phyloP scores from a whole-genome alignment of 2,329 filamentous ascomycete genomes.

The Stagonosporopsis tanaceti region DNA sequence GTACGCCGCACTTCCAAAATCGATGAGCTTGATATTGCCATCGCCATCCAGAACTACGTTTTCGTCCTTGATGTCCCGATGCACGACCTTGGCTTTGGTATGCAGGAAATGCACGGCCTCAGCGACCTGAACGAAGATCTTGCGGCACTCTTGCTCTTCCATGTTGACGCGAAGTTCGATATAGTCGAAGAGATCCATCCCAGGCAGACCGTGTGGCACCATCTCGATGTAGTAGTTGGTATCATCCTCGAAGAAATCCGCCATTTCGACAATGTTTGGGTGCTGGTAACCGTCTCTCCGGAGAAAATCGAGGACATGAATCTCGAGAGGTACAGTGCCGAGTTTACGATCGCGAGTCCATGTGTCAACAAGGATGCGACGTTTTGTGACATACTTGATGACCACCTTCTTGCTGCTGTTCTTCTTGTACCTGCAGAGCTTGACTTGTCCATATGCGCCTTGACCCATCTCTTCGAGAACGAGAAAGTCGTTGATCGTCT shows the following conservation, averaged over 20 bases:
- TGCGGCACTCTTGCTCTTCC: conserved; percentile 92
- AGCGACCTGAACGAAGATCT: conserved; percentile 94
- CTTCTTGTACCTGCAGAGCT: conserved; percentile 86
- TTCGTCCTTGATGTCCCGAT: conserved; percentile 98
- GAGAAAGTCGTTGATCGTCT: conserved; percentile 86
- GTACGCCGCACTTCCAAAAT: conserved; percentile 97
- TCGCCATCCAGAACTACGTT: conserved; percentile 97
- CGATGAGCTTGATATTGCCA: conserved; percentile 94
- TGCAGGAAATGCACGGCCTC: conserved; percentile 91
- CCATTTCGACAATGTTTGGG: conserved; percentile 73
- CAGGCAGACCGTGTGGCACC: conserved; percentile 90
- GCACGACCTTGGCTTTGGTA: conserved; percentile 87
- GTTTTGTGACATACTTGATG: conserved; percentile 97
- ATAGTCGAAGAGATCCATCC: conserved; percentile 99
- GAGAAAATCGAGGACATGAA: conserved; percentile 94
- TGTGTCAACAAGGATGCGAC: conserved; percentile 94
- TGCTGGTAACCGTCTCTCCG: conserved; percentile 73
- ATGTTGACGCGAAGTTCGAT: conserved; percentile 96
- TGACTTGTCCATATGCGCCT: conserved; percentile 97
- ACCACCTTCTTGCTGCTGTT: conserved; percentile 82
- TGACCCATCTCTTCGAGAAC: conserved; percentile 99
- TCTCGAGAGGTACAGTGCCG: conserved; percentile 94
- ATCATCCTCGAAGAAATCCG: conserved; percentile 77
- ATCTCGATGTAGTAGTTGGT: conserved; percentile 99
- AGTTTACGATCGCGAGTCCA: conserved; percentile 95